Percentiles rank a stretch among this genome's conserved stretches.
These are phyloP conservation scores for Pseudogymnoascus verrucosus DNA, from an alignment of 2,329 filamentous ascomycete species.

Conservation along the genomic window DNA sequence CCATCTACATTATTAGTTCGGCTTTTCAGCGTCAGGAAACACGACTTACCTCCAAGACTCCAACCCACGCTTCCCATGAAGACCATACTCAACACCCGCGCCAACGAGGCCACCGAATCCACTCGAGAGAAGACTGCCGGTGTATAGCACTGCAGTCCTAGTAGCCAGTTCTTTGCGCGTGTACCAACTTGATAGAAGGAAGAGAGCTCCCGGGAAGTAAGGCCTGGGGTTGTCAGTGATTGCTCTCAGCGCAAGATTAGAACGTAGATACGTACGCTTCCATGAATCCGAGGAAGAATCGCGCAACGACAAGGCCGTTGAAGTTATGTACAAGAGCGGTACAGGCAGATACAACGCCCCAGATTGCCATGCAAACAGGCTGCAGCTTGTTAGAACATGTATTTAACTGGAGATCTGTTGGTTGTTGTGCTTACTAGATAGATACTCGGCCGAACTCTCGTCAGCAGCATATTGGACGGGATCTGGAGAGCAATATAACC, in stretches of 20 bases:
- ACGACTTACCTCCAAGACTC: conserved; percentile 1
- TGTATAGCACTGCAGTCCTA: conserved; percentile 30
- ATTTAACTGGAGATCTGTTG: not conserved
- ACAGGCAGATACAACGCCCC: conserved; percentile 34
- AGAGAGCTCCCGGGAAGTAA: conserved; percentile 41
- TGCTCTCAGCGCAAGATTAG: conserved; percentile 32
- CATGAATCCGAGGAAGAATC: conserved; percentile 27
- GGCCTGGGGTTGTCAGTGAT: conserved; percentile 40
- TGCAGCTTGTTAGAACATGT: not conserved
- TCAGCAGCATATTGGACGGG: conserved; percentile 42
- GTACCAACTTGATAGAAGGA: conserved; percentile 38
- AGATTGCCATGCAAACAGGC: conserved; percentile 30
- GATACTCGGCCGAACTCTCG: conserved; percentile 32
- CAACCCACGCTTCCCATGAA: conserved; percentile 11
- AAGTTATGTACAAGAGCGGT: conserved; percentile 34
- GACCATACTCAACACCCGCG: conserved; percentile 29
- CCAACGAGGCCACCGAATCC: conserved; percentile 34
- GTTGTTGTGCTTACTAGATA: not conserved
- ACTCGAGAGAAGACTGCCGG: conserved; percentile 31
- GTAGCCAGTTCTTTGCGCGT: conserved; percentile 34
- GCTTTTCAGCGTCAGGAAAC: not conserved
- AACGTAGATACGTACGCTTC: conserved; percentile 30
- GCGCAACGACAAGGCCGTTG: conserved; percentile 18
- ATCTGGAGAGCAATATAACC: conserved; percentile 45
- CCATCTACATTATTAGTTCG: conserved; percentile 9